Percentiles rank a stretch among this genome's conserved stretches.
phyloP scores from a whole-genome alignment of 192 early-diverging fungal species.

The Backusella sp. region DNA sequence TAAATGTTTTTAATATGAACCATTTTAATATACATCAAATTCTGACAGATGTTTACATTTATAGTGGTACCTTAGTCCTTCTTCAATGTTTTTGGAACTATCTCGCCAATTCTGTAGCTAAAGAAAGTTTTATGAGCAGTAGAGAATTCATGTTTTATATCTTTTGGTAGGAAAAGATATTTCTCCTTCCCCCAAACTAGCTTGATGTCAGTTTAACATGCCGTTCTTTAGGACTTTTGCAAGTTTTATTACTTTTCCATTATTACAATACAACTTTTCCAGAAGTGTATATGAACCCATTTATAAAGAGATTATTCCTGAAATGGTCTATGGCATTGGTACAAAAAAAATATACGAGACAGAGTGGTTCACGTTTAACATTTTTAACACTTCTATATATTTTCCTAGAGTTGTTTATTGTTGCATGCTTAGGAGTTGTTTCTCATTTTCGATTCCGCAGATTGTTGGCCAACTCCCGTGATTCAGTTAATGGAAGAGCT shows the following conservation, averaged over 20 bases:
- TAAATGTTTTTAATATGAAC: slow-evolving; percentile 1
- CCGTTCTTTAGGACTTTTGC: slow-evolving; percentile 20
- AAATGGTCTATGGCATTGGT: slow-evolving; percentile 38
- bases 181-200: background rate
- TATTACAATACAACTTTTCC: slow-evolving; percentile 35
- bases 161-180: slow-evolving; percentile 29
- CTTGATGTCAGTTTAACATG: background rate
- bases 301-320: slow-evolving; percentile 43
- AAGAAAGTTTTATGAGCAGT: slow-evolving; percentile 42
- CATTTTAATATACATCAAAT: background rate
- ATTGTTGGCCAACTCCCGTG: slow-evolving; percentile 21
- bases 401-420: slow-evolving; percentile 14
- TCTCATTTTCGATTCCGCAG: slow-evolving; percentile 25
- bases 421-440: slow-evolving; percentile 16
- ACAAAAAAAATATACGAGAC: background rate
- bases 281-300: slow-evolving; percentile 11
- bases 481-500: slow-evolving; percentile 13
- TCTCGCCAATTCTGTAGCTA: slow-evolving; percentile 39
- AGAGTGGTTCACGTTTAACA: background rate
- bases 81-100: slow-evolving; percentile 49
- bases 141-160: slow-evolving; percentile 45
- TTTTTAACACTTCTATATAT: background rate
- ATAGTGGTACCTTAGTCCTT: slow-evolving; percentile 38
- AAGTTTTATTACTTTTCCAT: slow-evolving; percentile 38
- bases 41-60: background rate